Conservation (phyloP, 768 basidiomycete species). For the Leucosporidium yakuticum region DNA sequence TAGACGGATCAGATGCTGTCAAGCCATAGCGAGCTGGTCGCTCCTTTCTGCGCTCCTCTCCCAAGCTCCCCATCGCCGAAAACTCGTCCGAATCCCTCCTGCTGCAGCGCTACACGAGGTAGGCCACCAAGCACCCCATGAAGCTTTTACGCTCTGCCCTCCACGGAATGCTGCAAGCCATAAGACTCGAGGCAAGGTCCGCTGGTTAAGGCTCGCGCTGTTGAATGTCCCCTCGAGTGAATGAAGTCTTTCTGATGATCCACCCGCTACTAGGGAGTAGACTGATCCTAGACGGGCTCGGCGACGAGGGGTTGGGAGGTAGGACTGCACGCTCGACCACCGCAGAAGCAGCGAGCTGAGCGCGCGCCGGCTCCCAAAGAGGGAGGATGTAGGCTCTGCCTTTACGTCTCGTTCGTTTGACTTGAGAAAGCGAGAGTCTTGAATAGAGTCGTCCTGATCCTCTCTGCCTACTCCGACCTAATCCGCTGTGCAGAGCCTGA, state of each 20-base stretch:
- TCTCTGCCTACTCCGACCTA: too few relatives aligned
- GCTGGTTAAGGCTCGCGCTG: constrained; percentile 2
- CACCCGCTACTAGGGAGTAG: neutral
- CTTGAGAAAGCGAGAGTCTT: neutral
- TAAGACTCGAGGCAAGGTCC: constrained; percentile 1
- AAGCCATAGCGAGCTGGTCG: neutral
- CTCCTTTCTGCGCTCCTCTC: neutral
- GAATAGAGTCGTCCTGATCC: too few relatives aligned
- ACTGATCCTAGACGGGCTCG: constrained; percentile 7
- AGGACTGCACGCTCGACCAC: neutral
- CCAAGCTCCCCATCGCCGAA: neutral
- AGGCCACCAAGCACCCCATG: neutral
- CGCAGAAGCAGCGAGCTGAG: neutral
- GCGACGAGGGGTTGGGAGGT: neutral
- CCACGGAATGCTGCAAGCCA: constrained; percentile 5
- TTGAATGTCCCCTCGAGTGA: neutral
- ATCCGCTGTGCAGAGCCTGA: too few relatives aligned
- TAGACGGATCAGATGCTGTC: neutral
- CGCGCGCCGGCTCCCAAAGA: neutral
- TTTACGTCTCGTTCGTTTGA: constrained; percentile 1
- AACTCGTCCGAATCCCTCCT: neutral
- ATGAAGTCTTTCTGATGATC: constrained; percentile 2
- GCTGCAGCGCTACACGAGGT: neutral
- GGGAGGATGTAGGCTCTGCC: constrained; percentile 4
- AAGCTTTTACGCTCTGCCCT: neutral